Base-by-base conservation (phyloP, 305 asterid genomes). In the Caryopteris hybrid region DNA sequence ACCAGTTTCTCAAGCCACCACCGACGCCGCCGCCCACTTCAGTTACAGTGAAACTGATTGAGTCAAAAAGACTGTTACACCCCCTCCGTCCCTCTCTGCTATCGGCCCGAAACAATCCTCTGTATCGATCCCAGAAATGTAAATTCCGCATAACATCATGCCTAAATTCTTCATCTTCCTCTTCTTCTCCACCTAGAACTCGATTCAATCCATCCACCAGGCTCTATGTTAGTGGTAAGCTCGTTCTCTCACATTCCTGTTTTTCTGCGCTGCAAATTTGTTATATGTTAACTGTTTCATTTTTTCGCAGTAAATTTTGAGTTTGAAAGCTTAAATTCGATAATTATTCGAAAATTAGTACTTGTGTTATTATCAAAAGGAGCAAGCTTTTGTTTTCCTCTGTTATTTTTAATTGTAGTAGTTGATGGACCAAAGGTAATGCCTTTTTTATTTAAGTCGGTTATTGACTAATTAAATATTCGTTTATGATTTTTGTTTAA, bases 171-270 rank as follows among this genome's bases (percentile, higher is more conserved):
- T 47, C 84, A n/a, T 75, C 80, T 9, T 61, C 82, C 33, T 71
- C 88, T 31, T 17, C 83, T 25, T 56, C 77, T 31, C 25, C 72
- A 8, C 67, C 83, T 10, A 75, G 41, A 12, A 27, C 68, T 71
- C 73, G 57, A 48, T 68, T 73, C 62, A 80, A 64, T 66, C 69
- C 92, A 50, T 66, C 89, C 46, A 84, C 86, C 46, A 85, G 85
- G 79, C 91, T 90, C 70, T 89, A 78, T 53, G 85, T 89, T 61
- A 89, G 95, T 36, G 96, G 96, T 87, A 36, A 57, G 82, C 43
- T 53, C 67, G 38, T 29, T 42, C 69, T 50, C 36, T 20, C 62
- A 18, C 36, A 55, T 36, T 27, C 52, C 17, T 39, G 1, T 58
- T 14, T 34, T 47, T 36, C 18, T 5, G 11, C 10, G 16, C 41